Evolutionary conservation across 2,329 filamentous ascomycete species (phyloP), one percentile per base, ranked within the genome.

Genomic region (Exophiala alcalophila): DNA sequence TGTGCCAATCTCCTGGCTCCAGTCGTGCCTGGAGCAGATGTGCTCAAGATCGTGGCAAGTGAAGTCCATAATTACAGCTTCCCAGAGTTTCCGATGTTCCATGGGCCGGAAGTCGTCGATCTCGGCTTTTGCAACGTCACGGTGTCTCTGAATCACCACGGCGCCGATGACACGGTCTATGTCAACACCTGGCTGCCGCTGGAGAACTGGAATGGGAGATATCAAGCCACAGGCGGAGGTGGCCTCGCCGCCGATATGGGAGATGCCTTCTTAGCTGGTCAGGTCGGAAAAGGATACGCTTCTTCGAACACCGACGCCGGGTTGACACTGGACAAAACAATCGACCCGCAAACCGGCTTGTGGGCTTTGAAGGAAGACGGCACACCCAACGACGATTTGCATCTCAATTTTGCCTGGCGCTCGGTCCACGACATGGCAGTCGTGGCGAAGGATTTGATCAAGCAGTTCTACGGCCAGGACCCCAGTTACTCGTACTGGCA

Each of bases 401-500:
- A 67, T 9, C 49, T 61, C 21, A 60, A 67, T 36, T 66, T 66
- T 26, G 62, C 61, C 1, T 57, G 57, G 11, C 50, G 57, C 3
- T 56, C 60, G 1, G 38, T 65, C 3, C 54, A 64, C 29, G 66
- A 69, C 19, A 55, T 64, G 53, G 54, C 62, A 2, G 15, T 59
- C 3, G 51, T 69, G 27, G 40, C 38, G 11, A 52, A 54, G 23
- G 40, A 38, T 9, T 14, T 50, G 4, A 50, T 35, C 23, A 32
- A 37, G 24, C 27, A 25, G n/a, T 50, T 43, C 34, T 54, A 54
- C 27, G 45, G 46, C n/a, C 12, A 21, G 10, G 18, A 26, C 9
- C 40, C 45, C 8, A 12, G 18, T 9, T 44, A 44, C 27, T 50
- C 49, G 11, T 81, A 81, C 59, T 81, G 73, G 48, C 56, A 73